Conservation (phyloP, 345 rosid species). For the Luvunga scandens region DNA sequence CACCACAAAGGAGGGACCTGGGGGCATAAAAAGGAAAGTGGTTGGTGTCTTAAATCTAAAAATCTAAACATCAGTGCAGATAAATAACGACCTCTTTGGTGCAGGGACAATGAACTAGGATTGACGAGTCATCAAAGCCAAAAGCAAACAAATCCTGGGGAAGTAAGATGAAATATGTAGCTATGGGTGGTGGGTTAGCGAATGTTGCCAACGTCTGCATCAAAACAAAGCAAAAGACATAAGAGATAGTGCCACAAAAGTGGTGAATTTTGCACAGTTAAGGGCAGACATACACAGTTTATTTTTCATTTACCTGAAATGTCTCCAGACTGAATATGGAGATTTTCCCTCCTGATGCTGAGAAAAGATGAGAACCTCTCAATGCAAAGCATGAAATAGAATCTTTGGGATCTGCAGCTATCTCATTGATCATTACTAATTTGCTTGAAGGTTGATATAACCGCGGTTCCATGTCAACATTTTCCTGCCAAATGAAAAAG, state of each 20-base stretch:
- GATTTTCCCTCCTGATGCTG: constrained; percentile 36
- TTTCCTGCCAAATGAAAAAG: constrained; percentile 23
- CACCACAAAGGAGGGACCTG: no score
- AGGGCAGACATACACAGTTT: neutral
- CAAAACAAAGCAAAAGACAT: constrained; percentile 16
- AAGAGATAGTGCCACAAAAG: neutral
- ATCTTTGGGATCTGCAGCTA: constrained; percentile 14
- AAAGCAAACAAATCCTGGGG: constrained; percentile 30
- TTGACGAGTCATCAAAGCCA: constrained; percentile 35
- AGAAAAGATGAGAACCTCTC: constrained; percentile 34
- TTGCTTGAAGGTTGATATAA: constrained; percentile 31
- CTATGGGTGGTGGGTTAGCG: constrained; percentile 30
- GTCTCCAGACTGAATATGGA: constrained; percentile 32
- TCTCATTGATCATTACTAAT: constrained; percentile 33
- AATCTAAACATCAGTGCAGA: neutral
- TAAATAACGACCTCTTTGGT: constrained; percentile 31
- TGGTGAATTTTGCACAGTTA: neutral
- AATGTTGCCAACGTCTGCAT: constrained; percentile 30
- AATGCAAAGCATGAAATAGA: constrained; percentile 29
- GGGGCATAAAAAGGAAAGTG: no score
- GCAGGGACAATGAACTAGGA: constrained; percentile 30
- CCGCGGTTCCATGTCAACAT: constrained; percentile 20
- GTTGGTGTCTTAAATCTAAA: neutral
- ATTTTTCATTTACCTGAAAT: constrained; percentile 29
- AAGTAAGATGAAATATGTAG: constrained; percentile 34